These are phyloP conservation scores for Tuber borchii DNA, from an alignment of 495 filamentous ascomycete species.

Conservation along the genomic window DNA sequence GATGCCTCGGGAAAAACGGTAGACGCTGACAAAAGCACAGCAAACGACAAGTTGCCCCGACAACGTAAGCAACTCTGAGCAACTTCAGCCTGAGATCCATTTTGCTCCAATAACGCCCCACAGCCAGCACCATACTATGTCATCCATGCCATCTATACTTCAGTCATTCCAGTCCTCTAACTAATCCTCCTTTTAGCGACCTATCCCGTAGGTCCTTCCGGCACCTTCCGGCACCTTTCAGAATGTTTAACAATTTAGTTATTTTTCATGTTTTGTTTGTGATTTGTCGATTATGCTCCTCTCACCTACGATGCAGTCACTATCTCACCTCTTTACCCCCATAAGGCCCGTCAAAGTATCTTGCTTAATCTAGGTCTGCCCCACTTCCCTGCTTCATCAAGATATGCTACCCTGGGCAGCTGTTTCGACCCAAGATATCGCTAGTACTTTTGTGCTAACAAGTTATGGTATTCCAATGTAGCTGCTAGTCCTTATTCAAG, in stretches of 20 bases:
- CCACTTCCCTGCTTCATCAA: not conserved
- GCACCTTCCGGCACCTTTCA: not conserved
- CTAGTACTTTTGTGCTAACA: not conserved
- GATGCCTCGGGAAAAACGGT: not conserved
- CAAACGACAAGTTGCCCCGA: not conserved
- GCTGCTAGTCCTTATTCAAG: not conserved
- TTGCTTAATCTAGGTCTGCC: not conserved
- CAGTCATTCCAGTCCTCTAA: not conserved
- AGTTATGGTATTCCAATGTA: not conserved
- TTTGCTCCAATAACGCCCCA: not conserved
- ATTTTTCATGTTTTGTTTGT: not conserved
- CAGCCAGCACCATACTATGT: not conserved
- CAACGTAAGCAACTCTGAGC: not conserved
- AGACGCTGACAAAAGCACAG: not conserved
- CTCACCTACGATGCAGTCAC: not conserved
- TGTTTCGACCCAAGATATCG: not conserved
- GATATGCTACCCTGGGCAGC: not conserved
- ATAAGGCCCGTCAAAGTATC: not conserved
- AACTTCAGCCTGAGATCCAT: not conserved
- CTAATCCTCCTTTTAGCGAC: not conserved
- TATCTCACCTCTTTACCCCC: not conserved
- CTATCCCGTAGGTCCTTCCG: not conserved
- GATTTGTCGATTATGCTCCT: not conserved
- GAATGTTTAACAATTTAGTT: not conserved
- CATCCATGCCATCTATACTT: not conserved